These are phyloP conservation scores for Botrytis galanthina DNA, from an alignment of 2,329 filamentous ascomycete species.

Conservation along the genomic window DNA sequence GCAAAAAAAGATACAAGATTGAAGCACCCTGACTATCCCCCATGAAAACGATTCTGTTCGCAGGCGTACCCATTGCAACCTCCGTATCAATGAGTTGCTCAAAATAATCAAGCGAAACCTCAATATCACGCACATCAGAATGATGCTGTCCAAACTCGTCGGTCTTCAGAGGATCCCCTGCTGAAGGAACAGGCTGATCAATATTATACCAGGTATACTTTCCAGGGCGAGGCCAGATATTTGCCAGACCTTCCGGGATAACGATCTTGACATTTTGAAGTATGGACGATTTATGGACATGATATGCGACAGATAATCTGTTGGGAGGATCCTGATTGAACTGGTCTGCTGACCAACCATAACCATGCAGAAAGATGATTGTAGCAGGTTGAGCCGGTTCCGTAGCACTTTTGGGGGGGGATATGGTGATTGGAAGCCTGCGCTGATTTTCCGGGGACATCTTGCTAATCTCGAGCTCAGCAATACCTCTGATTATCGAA, in stretches of 20 bases:
- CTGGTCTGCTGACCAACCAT: conserved; percentile 18
- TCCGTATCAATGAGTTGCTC: conserved; percentile 22
- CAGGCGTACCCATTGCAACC: conserved; percentile 13
- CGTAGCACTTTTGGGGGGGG: background rate
- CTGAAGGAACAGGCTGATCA: conserved; percentile 15
- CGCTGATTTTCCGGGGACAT: conserved; percentile 2
- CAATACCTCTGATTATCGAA: background rate
- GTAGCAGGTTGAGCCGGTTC: conserved; percentile 15
- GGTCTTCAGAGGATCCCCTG: conserved; percentile 12
- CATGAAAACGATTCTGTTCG: conserved; percentile 22
- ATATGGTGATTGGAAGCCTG: conserved; percentile 21
- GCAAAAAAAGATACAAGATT: conserved; percentile 21
- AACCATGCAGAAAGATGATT: conserved; percentile 25
- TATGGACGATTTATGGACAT: conserved; percentile 22
- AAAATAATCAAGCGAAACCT: conserved; percentile 21
- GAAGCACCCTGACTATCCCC: conserved; percentile 25
- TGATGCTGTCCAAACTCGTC: conserved; percentile 12
- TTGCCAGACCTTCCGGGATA: conserved; percentile 22
- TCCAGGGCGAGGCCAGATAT: conserved; percentile 7
- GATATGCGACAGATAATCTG: conserved; percentile 19
- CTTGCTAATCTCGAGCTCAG: background rate
- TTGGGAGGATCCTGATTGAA: conserved; percentile 21
- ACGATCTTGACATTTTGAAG: conserved; percentile 25
- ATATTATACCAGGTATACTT: conserved; percentile 24
- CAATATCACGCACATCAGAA: conserved; percentile 23